Base-by-base conservation (phyloP, 2,329 filamentous ascomycete species). In the Tolypocladium tropicale region DNA sequence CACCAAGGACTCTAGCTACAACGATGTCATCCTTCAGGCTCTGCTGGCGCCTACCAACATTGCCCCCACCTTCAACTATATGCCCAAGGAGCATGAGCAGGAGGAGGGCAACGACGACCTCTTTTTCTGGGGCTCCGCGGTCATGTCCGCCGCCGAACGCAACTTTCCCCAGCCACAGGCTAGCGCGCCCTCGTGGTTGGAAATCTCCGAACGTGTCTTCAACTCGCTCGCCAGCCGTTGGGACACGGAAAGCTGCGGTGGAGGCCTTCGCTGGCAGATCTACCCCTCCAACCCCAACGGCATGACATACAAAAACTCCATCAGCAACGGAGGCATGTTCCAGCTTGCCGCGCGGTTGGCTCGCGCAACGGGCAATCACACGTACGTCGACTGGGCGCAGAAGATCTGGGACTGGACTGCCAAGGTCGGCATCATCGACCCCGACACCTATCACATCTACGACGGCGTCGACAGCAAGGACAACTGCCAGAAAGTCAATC, bases 281-380 rank as follows among this genome's bases (percentile, higher is more conserved):
- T 92, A 86, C 68, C 73, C 79, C 1, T 82, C 80, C 63, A 93
- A 95, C 67, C 74, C 75, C 51, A 84, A 84, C 59, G 90, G 90
- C 16, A 85, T 91, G 68, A 79, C 83, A 65, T 94, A 95, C 79
- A 94, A 92, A 72, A 93, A 93, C 73, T 80, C 84, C 6, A 82
- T 92, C 62, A 85, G 85, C 59, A 94, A 94, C 68, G 89, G 88
- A 46, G 85, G 84, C n/a, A 83, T 94, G 67, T 92, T 95, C 70
- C 86, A 92, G 64, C 78, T 95, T 14, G 85, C 86, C 4, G 88
- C 90, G 1, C 85, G 89, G 21, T 77, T 93, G 16, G 87, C 85
- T 30, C 81, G 85, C 51, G 84, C 82, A 58, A 89, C 85, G 0
- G 83, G 82, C 18, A 85, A 89, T 63, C 68, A 78, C 53, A 86